Evolutionary conservation across 345 rosid genomes (phyloP).

Genomic region (Lepidium didymum): DNA sequence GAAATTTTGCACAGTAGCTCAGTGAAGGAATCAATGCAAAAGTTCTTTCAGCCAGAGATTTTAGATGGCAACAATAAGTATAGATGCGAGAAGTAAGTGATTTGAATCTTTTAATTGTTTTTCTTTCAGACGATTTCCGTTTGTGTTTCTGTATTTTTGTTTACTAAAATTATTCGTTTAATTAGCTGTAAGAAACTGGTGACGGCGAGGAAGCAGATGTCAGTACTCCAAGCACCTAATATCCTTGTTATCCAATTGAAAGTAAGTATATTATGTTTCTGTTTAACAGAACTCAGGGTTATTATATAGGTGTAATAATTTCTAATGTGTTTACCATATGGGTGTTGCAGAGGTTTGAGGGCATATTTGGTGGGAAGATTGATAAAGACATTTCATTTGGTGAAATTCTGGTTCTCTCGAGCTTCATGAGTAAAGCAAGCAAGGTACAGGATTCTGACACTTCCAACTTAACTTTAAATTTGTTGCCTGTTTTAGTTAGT

Average conservation of each 20-base stretch:
- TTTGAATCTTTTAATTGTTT: neutral
- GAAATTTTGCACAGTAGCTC: slow-evolving; percentile 66
- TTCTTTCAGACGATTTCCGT: neutral
- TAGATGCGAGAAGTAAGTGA: slow-evolving; percentile 72
- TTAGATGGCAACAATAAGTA: slow-evolving; percentile 95
- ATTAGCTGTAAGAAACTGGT: slow-evolving; percentile 94
- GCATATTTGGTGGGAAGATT: slow-evolving; percentile 78
- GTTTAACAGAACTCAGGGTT: no score
- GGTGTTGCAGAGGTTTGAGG: slow-evolving; percentile 75
- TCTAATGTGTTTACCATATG: slow-evolving; percentile 1
- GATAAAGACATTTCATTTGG: slow-evolving; percentile 72
- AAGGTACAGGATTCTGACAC: slow-evolving; percentile 48
- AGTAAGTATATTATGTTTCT: slow-evolving; percentile 36
- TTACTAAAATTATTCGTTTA: slow-evolving; percentile 24
- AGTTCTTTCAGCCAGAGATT: slow-evolving; percentile 83
- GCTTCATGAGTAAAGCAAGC: slow-evolving; percentile 81
- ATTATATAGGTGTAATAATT: neutral
- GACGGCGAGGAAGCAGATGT: slow-evolving; percentile 94
- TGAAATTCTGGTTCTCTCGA: slow-evolving; percentile 72
- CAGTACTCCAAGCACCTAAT: slow-evolving; percentile 80
- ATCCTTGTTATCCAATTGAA: slow-evolving; percentile 89
- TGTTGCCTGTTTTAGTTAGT: neutral
- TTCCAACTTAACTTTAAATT: neutral
- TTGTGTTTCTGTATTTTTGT: neutral
- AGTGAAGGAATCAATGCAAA: slow-evolving; percentile 70